Base-by-base conservation (phyloP, 805 yeast species). In the Cyberlindnera euphorbiae region DNA sequence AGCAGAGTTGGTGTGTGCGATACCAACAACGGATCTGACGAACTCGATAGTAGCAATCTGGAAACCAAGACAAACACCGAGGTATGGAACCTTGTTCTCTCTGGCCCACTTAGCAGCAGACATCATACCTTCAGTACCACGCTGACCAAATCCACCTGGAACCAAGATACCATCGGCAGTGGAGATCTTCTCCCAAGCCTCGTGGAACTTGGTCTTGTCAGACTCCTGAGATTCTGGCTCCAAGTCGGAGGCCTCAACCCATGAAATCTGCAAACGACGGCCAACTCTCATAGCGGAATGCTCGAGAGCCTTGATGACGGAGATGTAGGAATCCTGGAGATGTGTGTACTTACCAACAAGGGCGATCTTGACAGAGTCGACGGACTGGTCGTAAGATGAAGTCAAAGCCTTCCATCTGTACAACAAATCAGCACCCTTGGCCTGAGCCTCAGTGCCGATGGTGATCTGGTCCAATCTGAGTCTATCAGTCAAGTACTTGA, bases 121-220 rank as follows among this genome's bases (percentile, higher is more conserved):
- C 59, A 93, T 72, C 99, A 93, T 93, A 53, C 98, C 99, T 66
- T 93, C 97, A 41, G 87, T 86, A 65, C 99, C 99, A 63, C 99
- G 82, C 33, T 77, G 65, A 41, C 99, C 99, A 57, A 93, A 93
- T 2, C 99, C 99, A 58, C 99, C 99, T 26, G 99, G 98, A 39
- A 93, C 96, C 41, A 93, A 73, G 46, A 93, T 83, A 63, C 98
- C 97, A 62, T 93, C 96, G 17, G 97, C 96, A 53, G 82, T 78
- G 60, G 95, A 85, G 47, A 93, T 79, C 50, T 73, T 68, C 54
- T 87, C 90, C 99, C 98, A 93, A 35, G 97, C 96, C 62, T 83
- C 82, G 63, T 90, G 96, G 70, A 83, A 89, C 52, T 77, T 75
- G 38, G 80, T 77, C 64, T 87, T 83, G 53, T 79, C 75, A 19